Percentiles rank a stretch among this genome's conserved stretches.
Evolutionary conservation across 2,329 filamentous ascomycete species (phyloP).

Genomic region (Xylariaceae sp.): DNA sequence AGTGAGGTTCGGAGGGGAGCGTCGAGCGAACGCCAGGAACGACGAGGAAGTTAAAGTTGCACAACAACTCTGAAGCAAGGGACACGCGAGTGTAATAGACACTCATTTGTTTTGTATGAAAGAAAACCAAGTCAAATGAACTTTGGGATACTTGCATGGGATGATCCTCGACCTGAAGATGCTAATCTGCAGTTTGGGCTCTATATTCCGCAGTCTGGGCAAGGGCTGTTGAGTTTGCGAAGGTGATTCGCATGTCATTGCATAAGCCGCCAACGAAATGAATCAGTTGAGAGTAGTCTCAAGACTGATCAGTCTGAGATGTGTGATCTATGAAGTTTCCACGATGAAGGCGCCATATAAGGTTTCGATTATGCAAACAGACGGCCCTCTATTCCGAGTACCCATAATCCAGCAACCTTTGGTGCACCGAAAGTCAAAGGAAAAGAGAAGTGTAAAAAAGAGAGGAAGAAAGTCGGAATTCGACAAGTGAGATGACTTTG

Average conservation of each 20-base stretch:
- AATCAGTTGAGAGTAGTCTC: background rate
- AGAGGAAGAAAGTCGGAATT: background rate
- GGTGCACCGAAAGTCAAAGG: too few species aligned
- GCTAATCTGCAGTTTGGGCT: background rate
- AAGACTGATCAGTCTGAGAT: too few species aligned
- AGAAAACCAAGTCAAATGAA: slow-evolving; percentile 33
- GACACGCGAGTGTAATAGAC: slow-evolving; percentile 36
- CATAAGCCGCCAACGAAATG: background rate
- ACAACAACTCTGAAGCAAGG: slow-evolving; percentile 20
- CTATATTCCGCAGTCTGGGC: background rate
- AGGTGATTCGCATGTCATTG: background rate
- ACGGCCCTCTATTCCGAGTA: background rate
- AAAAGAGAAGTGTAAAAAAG: background rate
- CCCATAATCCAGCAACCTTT: too few species aligned
- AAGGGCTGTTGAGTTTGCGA: background rate
- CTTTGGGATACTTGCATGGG: slow-evolving; percentile 9
- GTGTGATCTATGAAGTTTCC: background rate
- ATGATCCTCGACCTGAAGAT: background rate
- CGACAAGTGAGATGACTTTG: slow-evolving; percentile 2
- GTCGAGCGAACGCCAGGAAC: slow-evolving; percentile 63
- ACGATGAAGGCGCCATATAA: background rate
- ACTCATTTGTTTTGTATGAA: slow-evolving; percentile 41
- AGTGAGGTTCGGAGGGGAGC: slow-evolving; percentile 68
- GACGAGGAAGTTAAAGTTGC: slow-evolving; percentile 38
- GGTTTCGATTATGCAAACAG: slow-evolving; percentile 5